Percentiles rank a stretch among this genome's conserved stretches.
Evolutionary conservation across 345 rosid species (phyloP).

Genomic region (Citrus australasica): DNA sequence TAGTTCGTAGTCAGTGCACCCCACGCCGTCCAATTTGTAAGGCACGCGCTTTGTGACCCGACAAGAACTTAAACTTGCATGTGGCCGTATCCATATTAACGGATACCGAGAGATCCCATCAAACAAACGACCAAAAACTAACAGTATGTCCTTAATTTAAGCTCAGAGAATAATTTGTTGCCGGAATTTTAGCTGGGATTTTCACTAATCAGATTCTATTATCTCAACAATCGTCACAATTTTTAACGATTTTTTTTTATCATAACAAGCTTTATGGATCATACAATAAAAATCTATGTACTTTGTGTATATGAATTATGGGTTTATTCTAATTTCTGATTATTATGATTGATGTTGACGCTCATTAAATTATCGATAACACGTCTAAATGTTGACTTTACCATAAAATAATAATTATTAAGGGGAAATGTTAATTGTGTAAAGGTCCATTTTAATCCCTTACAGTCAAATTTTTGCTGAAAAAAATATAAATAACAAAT

Average conservation of each 20-base stretch:
- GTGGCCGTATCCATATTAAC: slow-evolving; percentile 12
- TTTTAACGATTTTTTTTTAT: not conserved
- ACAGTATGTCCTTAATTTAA: slow-evolving; percentile 6
- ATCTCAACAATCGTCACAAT: not conserved
- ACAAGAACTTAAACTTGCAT: slow-evolving; percentile 12
- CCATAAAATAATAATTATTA: not conserved
- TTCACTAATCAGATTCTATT: not conserved
- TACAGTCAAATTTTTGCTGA: not conserved
- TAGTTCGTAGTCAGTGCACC: not conserved
- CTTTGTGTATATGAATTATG: not conserved
- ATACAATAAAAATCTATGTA: no score
- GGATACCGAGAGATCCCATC: slow-evolving; percentile 3
- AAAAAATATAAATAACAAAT: no score
- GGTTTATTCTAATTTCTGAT: not conserved
- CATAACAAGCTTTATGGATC: not conserved
- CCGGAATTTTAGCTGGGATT: slow-evolving; percentile 9
- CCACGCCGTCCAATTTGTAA: not conserved
- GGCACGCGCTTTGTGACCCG: not conserved
- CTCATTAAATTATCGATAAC: not conserved
- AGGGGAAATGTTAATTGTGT: not conserved
- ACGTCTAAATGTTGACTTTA: not conserved
- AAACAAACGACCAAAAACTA: slow-evolving; percentile 10
- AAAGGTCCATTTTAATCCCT: not conserved
- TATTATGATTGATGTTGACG: not conserved
- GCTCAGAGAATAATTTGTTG: not conserved